These are phyloP conservation scores for Wakefieldia striispora DNA, from an alignment of 768 basidiomycete genomes.

Conservation along the genomic window DNA sequence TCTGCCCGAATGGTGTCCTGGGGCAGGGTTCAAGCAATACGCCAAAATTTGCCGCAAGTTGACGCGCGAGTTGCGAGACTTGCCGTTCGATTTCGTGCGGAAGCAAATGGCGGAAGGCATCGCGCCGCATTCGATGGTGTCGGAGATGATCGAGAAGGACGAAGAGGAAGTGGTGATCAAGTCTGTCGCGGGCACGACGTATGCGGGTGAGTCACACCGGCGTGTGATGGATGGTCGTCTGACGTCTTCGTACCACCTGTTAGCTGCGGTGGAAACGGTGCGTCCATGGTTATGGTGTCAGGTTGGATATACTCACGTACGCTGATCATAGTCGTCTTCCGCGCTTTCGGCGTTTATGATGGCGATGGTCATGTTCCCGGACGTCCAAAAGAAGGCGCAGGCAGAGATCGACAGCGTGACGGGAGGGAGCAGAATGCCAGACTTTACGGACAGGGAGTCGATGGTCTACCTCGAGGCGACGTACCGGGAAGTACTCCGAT, in stretches of 20 bases:
- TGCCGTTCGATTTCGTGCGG: constrained; percentile 18
- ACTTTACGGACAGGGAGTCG: constrained; percentile 20
- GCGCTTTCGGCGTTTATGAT: constrained; percentile 26
- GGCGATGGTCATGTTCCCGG: constrained; percentile 26
- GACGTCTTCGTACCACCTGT: neutral
- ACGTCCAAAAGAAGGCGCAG: constrained; percentile 25
- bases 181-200: constrained; percentile 30
- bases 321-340: constrained; percentile 16
- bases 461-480: constrained; percentile 27
- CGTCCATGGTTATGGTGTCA: neutral
- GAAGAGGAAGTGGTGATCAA: constrained; percentile 29
- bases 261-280: constrained; percentile 25
- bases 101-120: constrained; percentile 18
- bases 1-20: constrained; percentile 32
- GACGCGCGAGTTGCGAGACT: constrained; percentile 18
- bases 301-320: neutral
- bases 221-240: too few relatives aligned
- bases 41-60: constrained; percentile 17
- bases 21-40: constrained; percentile 25
- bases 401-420: constrained; percentile 26
- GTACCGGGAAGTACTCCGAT: constrained; percentile 22
- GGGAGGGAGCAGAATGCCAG: constrained; percentile 13
- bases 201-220: constrained; percentile 22
- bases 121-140: constrained; percentile 20
- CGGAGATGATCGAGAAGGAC: constrained; percentile 22